phyloP scores from a whole-genome alignment of 371 early-diverging fungal species.

The Mortierella sp. region DNA sequence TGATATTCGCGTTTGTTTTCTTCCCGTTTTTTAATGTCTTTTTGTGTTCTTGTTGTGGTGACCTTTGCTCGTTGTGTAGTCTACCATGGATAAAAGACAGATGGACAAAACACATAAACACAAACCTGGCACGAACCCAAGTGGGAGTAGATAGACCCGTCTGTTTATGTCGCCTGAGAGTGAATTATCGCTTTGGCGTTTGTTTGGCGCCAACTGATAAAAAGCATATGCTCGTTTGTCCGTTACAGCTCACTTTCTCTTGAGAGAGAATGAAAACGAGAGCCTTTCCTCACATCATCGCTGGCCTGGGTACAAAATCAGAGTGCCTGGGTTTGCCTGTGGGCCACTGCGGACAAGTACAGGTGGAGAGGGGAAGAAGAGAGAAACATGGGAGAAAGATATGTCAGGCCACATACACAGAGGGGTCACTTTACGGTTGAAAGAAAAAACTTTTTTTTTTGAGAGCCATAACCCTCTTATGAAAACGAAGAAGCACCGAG shows the following conservation, averaged over 20 bases:
- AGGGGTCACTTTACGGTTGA: background rate
- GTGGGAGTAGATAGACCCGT: too few relatives aligned
- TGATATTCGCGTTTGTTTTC: too few relatives aligned
- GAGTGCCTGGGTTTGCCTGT: background rate
- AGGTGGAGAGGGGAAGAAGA: background rate
- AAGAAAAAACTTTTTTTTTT: background rate
- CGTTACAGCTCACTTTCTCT: background rate
- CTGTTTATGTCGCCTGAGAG: background rate
- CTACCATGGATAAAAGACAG: too few relatives aligned
- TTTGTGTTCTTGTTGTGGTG: too few relatives aligned
- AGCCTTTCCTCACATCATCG: background rate
- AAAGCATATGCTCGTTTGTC: slow-evolving; percentile 2
- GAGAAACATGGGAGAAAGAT: too few relatives aligned
- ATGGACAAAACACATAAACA: too few relatives aligned
- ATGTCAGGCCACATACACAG: background rate
- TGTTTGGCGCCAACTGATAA: background rate
- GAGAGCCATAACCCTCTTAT: background rate
- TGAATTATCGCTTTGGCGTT: background rate
- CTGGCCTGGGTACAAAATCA: background rate
- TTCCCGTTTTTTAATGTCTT: too few relatives aligned
- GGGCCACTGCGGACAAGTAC: background rate
- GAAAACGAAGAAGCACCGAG: background rate
- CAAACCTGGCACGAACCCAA: too few relatives aligned
- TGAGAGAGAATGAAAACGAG: too few relatives aligned
- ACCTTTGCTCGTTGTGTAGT: too few relatives aligned